Evolutionary conservation across 2,329 filamentous ascomycete genomes (phyloP).

Genomic region (Ustulina deusta): DNA sequence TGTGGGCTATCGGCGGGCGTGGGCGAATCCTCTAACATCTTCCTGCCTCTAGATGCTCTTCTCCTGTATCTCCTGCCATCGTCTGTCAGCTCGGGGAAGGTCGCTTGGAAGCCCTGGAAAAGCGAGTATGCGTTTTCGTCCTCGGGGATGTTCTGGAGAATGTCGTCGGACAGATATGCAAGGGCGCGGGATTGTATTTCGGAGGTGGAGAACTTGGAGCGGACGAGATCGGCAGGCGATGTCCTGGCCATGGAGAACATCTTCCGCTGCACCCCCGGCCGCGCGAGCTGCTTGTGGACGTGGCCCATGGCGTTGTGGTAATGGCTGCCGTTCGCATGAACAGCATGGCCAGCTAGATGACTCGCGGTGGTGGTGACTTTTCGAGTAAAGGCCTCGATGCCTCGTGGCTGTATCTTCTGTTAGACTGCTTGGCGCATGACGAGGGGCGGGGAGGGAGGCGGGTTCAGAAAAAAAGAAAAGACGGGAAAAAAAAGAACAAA

Average conservation of each 20-base stretch:
- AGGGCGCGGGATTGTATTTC: conserved; percentile 96
- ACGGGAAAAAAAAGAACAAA: background rate
- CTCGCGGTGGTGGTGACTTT: conserved; percentile 95
- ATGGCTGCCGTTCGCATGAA: conserved; percentile 69
- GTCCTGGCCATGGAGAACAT: conserved; percentile 93
- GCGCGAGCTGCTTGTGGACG: conserved; percentile 87
- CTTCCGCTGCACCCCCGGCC: conserved; percentile 85
- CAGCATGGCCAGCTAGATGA: conserved; percentile 81
- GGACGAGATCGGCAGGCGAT: conserved; percentile 92
- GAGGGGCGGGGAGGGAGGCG: conserved; percentile 2
- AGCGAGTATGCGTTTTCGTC: conserved; percentile 88
- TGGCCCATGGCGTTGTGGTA: conserved; percentile 91
- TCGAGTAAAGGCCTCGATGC: conserved; percentile 90
- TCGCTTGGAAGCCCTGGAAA: conserved; percentile 96
- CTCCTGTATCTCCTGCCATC: conserved; percentile 77
- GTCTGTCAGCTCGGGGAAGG: conserved; percentile 77
- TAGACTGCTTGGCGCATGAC: conserved; percentile 30
- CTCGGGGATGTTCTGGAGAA: conserved; percentile 90
- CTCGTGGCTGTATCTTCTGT: conserved; percentile 72
- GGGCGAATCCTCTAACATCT: conserved; percentile 76
- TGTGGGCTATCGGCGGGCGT: conserved; percentile 69
- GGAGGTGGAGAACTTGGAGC: conserved; percentile 86
- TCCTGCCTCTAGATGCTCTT: conserved; percentile 79
- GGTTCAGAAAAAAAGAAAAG: background rate
- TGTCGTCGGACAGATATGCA: conserved; percentile 87